Conservation (phyloP, 257 asterid genomes). For the Nicotiana tomentosiformis region DNA sequence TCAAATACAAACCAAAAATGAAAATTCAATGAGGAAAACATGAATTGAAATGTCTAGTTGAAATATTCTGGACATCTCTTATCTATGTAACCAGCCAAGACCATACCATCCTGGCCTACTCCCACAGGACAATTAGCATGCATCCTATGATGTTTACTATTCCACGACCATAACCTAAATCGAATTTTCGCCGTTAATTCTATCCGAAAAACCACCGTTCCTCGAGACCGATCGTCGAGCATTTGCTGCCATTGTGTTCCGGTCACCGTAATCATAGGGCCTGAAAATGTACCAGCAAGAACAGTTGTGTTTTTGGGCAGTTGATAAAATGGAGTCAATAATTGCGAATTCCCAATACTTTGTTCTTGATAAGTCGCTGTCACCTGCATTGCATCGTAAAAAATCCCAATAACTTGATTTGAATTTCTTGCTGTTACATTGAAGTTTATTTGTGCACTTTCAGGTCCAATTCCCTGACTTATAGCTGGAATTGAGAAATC, state of each 20-base stretch:
- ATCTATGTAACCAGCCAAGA: constrained; percentile 37
- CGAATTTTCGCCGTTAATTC: constrained; percentile 52
- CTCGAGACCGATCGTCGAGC: constrained; percentile 36
- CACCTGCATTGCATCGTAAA: constrained; percentile 53
- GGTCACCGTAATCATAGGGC: constrained; percentile 38
- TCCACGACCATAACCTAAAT: constrained; percentile 75
- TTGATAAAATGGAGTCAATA: constrained; percentile 54
- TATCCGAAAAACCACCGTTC: constrained; percentile 49
- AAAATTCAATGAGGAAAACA: neutral
- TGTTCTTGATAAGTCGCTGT: constrained; percentile 43
- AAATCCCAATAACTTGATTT: constrained; percentile 57
- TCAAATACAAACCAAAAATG: neutral
- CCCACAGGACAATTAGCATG: constrained; percentile 75
- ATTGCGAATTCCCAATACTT: constrained; percentile 34
- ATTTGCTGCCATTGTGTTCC: constrained; percentile 47
- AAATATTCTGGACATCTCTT: constrained; percentile 80
- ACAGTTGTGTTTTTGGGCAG: constrained; percentile 61
- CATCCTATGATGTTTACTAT: constrained; percentile 63
- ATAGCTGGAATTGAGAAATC: constrained; percentile 54
- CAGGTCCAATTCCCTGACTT: constrained; percentile 31
- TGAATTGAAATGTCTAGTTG: constrained; percentile 16
- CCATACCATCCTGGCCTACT: constrained; percentile 70
- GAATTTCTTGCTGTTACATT: constrained; percentile 61
- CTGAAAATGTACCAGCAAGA: constrained; percentile 43
- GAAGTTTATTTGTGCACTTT: constrained; percentile 43